Evolutionary conservation across 1,139 yeast species (phyloP).

Genomic region (Blastobotrys apis): DNA sequence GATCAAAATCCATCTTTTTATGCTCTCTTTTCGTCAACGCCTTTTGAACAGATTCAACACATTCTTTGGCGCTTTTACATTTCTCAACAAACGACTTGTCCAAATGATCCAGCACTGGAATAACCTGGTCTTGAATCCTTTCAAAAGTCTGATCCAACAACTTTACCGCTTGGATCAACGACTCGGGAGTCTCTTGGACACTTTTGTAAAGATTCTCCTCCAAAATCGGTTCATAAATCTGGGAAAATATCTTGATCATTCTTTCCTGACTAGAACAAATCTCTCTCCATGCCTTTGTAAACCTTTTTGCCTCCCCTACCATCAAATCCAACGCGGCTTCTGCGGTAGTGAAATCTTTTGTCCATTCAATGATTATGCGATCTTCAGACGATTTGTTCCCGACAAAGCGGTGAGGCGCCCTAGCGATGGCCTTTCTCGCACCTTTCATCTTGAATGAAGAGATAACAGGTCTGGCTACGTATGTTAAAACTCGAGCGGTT

Average conservation of each 20-base stretch:
- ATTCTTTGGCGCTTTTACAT: slow-evolving; percentile 40
- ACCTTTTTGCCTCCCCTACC: slow-evolving; percentile 36
- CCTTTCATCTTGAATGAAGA: slow-evolving; percentile 32
- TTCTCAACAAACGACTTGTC: slow-evolving; percentile 27
- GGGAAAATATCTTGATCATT: slow-evolving; percentile 35
- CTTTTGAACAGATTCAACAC: slow-evolving; percentile 42
- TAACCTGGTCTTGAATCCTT: slow-evolving; percentile 24
- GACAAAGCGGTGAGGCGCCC: slow-evolving; percentile 37
- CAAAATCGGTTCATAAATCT: slow-evolving; percentile 40
- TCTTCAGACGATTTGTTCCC: slow-evolving; percentile 42
- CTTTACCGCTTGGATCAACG: slow-evolving; percentile 33
- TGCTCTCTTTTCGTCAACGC: slow-evolving; percentile 47
- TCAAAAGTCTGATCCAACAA: slow-evolving; percentile 26
- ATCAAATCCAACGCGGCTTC: slow-evolving; percentile 45
- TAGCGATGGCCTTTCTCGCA: slow-evolving; percentile 36
- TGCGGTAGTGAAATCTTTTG: slow-evolving; percentile 45
- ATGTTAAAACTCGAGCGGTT: too few relatives aligned
- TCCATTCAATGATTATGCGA: slow-evolving; percentile 46
- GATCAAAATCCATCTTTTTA: slow-evolving; percentile 45
- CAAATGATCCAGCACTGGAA: slow-evolving; percentile 29
- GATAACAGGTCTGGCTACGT: too few relatives aligned
- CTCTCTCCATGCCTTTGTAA: slow-evolving; percentile 41
- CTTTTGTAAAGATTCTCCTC: slow-evolving; percentile 34
- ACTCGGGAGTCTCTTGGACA: slow-evolving; percentile 41
- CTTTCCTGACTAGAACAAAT: slow-evolving; percentile 38